Percentiles rank a stretch among this genome's conserved stretches.
phyloP scores from a whole-genome alignment of 1,284 basidiomycete genomes.

The Microbotryum lychnidis-dioicae region DNA sequence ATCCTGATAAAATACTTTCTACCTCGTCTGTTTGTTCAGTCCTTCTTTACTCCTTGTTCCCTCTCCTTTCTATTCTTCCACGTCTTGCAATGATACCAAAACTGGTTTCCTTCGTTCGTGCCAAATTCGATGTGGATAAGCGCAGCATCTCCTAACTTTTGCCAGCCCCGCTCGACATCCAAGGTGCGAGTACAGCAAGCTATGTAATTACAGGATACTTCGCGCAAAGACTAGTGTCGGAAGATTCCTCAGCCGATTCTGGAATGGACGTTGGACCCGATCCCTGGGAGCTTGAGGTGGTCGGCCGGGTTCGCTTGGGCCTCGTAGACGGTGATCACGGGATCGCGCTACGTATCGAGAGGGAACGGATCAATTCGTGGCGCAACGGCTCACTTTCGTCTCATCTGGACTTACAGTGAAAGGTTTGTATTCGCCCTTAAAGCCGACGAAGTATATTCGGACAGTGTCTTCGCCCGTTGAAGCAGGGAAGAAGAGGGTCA shows the following conservation, averaged over 20 bases:
- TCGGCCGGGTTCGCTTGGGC: constrained; percentile 35
- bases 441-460: constrained; percentile 35
- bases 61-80: no score
- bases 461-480: constrained; percentile 34
- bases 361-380: background rate
- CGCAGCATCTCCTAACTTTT: no score
- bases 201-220: no score
- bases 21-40: no score
- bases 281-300: constrained; percentile 32
- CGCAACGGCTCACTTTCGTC: background rate
- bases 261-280: constrained; percentile 20
- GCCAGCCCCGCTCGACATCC: no score
- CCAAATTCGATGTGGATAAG: no score
- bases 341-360: constrained; percentile 16
- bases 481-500: constrained; percentile 36
- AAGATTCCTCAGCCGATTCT: constrained; percentile 10
- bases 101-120: no score
- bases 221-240: background rate
- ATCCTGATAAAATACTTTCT: no score
- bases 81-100: no score
- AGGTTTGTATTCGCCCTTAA: constrained; percentile 32
- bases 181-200: no score
- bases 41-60: no score
- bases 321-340: constrained; percentile 34
- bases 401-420: constrained; percentile 13